A percentile compares a stretch with the other conserved stretches of the same genome.
Evolutionary conservation across 2,329 filamentous ascomycete genomes (phyloP).

Genomic region (Gaeumannomyces tritici): DNA sequence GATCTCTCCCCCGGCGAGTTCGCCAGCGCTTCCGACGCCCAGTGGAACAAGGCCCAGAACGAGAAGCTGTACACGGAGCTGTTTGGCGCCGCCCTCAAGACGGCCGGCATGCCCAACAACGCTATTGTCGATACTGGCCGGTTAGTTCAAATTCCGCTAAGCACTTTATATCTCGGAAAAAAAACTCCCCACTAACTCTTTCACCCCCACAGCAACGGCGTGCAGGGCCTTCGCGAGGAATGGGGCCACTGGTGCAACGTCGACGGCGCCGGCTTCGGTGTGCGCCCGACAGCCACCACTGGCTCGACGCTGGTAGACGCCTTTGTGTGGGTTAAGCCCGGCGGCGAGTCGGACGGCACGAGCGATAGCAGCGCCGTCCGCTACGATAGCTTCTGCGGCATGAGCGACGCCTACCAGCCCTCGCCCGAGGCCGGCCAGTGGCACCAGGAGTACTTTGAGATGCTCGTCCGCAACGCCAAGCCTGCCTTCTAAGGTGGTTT

Average conservation of each 20-base stretch:
- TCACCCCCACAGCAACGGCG: conserved; percentile 21
- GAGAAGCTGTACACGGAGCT: conserved; percentile 31
- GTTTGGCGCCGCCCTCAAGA: conserved; percentile 24
- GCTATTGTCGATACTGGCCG: conserved; percentile 28
- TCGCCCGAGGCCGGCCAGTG: conserved; percentile 30
- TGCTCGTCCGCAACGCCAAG: conserved; percentile 30
- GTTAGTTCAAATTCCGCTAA: neutral
- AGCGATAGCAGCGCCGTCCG: conserved; percentile 21
- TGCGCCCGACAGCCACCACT: conserved; percentile 44
- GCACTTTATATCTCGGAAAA: no score
- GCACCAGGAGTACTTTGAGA: conserved; percentile 35
- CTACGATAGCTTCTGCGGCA: conserved; percentile 27
- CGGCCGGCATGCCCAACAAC: conserved; percentile 28
- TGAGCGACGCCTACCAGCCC: conserved; percentile 26
- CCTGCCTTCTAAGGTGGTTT: conserved; percentile 14
- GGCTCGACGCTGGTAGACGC: conserved; percentile 47
- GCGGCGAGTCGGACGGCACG: conserved; percentile 38
- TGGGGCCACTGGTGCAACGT: conserved; percentile 44
- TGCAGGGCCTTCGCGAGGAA: conserved; percentile 28
- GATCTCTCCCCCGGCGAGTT: conserved; percentile 26
- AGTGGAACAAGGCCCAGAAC: conserved; percentile 30
- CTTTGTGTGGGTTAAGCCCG: conserved; percentile 59
- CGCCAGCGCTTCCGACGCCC: conserved; percentile 27
- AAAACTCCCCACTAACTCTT: neutral
- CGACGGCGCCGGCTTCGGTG: conserved; percentile 49